These are phyloP conservation scores for Globisporangium okanoganense DNA, from an alignment of 352 stramenopile genomes.

Conservation along the genomic window DNA sequence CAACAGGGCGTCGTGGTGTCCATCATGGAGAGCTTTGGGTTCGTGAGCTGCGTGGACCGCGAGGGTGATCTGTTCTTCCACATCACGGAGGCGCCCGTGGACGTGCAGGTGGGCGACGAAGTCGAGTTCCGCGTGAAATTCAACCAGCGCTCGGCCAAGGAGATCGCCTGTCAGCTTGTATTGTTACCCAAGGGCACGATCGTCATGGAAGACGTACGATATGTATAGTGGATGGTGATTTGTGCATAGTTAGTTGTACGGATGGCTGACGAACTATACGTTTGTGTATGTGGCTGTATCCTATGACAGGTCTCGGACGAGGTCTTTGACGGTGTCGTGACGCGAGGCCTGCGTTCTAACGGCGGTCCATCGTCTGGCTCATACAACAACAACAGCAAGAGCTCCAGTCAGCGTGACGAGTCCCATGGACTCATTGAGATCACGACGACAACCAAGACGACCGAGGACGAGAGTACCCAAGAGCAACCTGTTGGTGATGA, in stretches of 20 bases:
- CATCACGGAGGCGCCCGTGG: conserved; percentile 67
- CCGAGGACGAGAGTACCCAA: conserved; percentile 5
- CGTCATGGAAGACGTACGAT: conserved; percentile 55
- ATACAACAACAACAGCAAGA: conserved; percentile 29
- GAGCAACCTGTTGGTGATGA: conserved; percentile 6
- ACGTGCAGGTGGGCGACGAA: conserved; percentile 67
- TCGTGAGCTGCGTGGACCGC: conserved; percentile 56
- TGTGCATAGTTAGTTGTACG: too few species aligned
- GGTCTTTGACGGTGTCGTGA: conserved; percentile 54
- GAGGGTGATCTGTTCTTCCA: conserved; percentile 82
- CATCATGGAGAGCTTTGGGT: conserved; percentile 56
- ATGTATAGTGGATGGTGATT: too few species aligned
- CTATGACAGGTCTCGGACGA: conserved; percentile 37
- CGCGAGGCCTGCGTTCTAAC: conserved; percentile 50
- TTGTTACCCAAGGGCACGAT: conserved; percentile 69
- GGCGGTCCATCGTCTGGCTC: conserved; percentile 14
- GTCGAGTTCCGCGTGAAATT: conserved; percentile 71
- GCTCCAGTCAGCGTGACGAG: conserved; percentile 13
- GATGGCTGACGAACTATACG: background rate
- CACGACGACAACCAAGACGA: background rate
- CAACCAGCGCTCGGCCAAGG: conserved; percentile 71
- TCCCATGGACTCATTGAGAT: conserved; percentile 16
- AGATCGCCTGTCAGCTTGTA: conserved; percentile 67
- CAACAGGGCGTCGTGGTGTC: conserved; percentile 42
- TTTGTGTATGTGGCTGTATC: background rate